Evolutionary conservation across 345 rosid genomes (phyloP).

Genomic region (Eucalyptus erythrocorys): DNA sequence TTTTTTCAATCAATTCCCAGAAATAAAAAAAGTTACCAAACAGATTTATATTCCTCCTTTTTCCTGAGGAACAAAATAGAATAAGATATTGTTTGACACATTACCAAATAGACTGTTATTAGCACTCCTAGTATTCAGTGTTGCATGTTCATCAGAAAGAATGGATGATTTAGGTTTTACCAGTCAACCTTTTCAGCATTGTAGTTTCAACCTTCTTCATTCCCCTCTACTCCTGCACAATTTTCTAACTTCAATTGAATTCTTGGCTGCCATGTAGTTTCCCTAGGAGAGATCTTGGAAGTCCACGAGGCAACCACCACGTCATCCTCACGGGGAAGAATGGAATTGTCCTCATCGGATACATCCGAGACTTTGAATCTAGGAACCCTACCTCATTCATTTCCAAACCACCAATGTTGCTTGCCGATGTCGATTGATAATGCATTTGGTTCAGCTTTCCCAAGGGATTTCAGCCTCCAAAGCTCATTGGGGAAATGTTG

Average conservation of each 20-base stretch:
- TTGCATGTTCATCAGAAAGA: neutral
- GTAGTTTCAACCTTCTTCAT: neutral
- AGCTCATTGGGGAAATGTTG: no score
- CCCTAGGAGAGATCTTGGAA: neutral
- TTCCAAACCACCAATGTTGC: neutral
- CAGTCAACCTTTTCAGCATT: neutral
- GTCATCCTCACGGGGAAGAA: neutral
- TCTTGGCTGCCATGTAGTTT: neutral
- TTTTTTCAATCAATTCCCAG: no score
- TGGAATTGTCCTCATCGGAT: neutral
- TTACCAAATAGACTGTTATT: no score
- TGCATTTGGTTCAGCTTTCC: no score
- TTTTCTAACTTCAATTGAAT: neutral
- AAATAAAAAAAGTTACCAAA: no score
- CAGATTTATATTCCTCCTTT: accelerated
- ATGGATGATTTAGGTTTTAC: neutral
- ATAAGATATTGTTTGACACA: no score
- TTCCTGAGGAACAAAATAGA: no score
- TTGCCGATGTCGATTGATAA: neutral
- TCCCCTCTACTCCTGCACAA: neutral
- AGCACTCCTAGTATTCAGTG: neutral
- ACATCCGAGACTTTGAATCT: neutral
- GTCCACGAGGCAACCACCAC: neutral
- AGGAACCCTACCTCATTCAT: neutral
- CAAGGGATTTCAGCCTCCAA: no score